Base-by-base conservation (phyloP, 129 eudicot species). In the Centella asiatica region DNA sequence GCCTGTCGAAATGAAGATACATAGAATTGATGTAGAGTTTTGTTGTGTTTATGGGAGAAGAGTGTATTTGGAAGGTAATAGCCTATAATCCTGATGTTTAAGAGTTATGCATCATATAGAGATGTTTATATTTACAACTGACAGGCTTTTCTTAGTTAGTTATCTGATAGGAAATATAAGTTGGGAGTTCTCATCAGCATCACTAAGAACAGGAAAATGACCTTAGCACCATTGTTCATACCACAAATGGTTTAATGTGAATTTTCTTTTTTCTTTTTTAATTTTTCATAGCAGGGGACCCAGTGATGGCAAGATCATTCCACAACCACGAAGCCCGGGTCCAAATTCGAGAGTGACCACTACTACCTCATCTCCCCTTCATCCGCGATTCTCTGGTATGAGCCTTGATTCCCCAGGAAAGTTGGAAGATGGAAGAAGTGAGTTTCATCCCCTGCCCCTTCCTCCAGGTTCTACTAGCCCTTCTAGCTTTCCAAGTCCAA, bases 401-500 rank as follows among this genome's bases (percentile, higher is more conserved):
- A 85, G 58, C 70, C 69, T 86, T 57, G 97, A 90, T 22, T 78
- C 86, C 49, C 81, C 84, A 52, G 78, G 76, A 49, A 83, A 70
- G 65, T 60, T 42, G 23, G 95, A 86, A 4, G 95, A 88, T 42
- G 89, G 84, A 26, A 88, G 53, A 74, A 75, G 71, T 49, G 92
- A 82, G 52, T 61, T 75, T 36, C 97, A 86, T 66, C 83, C 71
- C 36, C 70, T 90, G 65, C 97, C 97, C 26, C 95, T 83, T 60
- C 97, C 97, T 10, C 94, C 95, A 5, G 79, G 85, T 71, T 81
- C 95, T 5, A 73, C 72, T 25, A 76, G 88, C 68, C 87, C 95
- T 62, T 62, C 86, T 60, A 44, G 77, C 29, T 65, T 87, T 69
- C 73, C 66, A 2, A 75, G 56, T 47, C 76, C 79, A 49, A 85